phyloP scores from a whole-genome alignment of 371 early-diverging fungal genomes.

The Chytridium lagenaria region DNA sequence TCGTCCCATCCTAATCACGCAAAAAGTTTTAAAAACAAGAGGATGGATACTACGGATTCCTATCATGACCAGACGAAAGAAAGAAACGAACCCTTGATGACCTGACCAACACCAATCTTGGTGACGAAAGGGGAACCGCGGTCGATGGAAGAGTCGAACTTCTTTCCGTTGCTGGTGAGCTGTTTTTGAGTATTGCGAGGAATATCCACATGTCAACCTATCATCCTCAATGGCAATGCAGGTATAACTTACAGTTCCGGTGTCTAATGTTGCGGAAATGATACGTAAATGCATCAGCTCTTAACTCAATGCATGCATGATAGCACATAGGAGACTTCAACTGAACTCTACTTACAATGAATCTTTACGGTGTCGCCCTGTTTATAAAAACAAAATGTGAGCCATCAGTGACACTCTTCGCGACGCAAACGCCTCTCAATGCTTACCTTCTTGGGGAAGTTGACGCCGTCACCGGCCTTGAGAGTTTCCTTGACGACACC shows the following conservation, averaged over 20 bases:
- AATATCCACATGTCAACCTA: too few relatives aligned
- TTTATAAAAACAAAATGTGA: neutral
- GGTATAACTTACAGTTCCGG: constrained; percentile 47
- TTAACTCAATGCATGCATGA: too few relatives aligned
- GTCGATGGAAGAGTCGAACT: constrained; percentile 89
- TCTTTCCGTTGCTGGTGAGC: constrained; percentile 63
- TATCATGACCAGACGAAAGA: neutral
- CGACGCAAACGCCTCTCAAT: neutral
- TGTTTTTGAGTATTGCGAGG: too few relatives aligned
- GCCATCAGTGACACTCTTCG: neutral
- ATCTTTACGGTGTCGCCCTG: constrained; percentile 57
- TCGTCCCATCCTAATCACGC: constrained; percentile 79
- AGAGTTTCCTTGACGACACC: constrained; percentile 57
- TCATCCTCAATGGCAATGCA: too few relatives aligned
- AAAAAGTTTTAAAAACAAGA: neutral
- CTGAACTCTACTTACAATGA: constrained; percentile 52
- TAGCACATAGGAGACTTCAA: too few relatives aligned
- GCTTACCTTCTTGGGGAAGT: constrained; percentile 85
- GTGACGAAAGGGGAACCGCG: constrained; percentile 79
- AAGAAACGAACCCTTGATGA: constrained; percentile 74
- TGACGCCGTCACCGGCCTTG: constrained; percentile 73
- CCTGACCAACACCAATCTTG: constrained; percentile 89
- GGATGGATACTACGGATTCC: neutral
- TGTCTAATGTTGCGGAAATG: too few relatives aligned
- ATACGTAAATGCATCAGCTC: too few relatives aligned